These are phyloP conservation scores for Sarcodon aspratus DNA, from an alignment of 768 basidiomycete genomes.

Conservation along the genomic window DNA sequence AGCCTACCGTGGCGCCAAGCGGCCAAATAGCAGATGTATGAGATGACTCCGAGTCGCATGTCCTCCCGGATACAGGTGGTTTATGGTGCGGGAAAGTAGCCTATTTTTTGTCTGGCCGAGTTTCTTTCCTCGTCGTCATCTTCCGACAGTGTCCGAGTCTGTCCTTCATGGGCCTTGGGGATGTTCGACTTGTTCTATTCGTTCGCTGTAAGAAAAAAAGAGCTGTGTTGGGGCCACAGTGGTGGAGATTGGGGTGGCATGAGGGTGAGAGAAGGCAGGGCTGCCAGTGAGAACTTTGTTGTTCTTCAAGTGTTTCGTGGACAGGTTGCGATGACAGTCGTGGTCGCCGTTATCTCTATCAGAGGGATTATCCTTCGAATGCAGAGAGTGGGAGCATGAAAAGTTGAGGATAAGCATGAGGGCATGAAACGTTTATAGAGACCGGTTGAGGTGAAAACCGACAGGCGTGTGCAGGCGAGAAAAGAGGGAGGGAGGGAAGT, in stretches of 20 bases:
- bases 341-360: background rate
- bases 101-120: too few species aligned
- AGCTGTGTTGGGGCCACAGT: constrained; percentile 20
- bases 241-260: constrained; percentile 20
- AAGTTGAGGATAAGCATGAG: background rate
- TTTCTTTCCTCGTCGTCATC: too few species aligned
- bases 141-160: too few species aligned
- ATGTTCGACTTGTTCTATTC: too few species aligned
- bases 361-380: constrained; percentile 10
- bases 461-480: constrained; percentile 1
- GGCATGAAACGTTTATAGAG: background rate
- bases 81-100: too few species aligned
- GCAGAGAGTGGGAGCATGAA: constrained; percentile 10
- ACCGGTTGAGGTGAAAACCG: background rate
- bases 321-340: constrained; percentile 3
- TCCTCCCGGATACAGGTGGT: too few species aligned
- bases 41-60: too few species aligned
- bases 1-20: too few species aligned
- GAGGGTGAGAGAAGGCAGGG: constrained; percentile 8
- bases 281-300: constrained; percentile 11
- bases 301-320: constrained; percentile 4
- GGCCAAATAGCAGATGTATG: too few species aligned
- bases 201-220: constrained; percentile 15
- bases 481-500: too few species aligned
- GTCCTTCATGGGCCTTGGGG: too few species aligned